Evolutionary conservation across 2,329 filamentous ascomycete genomes (phyloP).

Genomic region (Fusarium sp.): DNA sequence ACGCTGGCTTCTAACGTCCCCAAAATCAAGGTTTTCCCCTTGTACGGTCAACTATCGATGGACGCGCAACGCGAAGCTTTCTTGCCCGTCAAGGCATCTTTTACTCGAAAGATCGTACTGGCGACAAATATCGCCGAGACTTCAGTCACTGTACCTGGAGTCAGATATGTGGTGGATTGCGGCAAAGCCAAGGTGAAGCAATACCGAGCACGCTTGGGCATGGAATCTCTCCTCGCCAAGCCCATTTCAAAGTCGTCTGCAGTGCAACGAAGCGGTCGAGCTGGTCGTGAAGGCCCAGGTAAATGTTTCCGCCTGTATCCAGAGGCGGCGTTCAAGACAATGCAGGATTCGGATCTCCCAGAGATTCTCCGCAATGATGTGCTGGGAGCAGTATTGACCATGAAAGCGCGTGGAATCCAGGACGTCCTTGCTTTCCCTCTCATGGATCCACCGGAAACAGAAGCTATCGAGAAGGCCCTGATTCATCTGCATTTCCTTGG

Average conservation of each 20-base stretch:
- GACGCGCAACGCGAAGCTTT: conserved; percentile 91
- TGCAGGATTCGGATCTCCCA: conserved; percentile 83
- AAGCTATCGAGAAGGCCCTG: conserved; percentile 85
- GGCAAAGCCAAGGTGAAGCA: conserved; percentile 97
- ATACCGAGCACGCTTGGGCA: conserved; percentile 84
- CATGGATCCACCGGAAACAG: conserved; percentile 83
- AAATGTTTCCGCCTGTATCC: conserved; percentile 94
- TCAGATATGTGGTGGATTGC: conserved; percentile 91
- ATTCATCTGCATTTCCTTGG: conserved; percentile 84
- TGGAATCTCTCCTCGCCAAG: conserved; percentile 92
- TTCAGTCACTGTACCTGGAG: conserved; percentile 94
- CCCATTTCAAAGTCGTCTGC: conserved; percentile 95
- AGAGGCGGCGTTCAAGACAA: conserved; percentile 77
- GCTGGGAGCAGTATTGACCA: conserved; percentile 86
- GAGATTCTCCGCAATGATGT: conserved; percentile 95
- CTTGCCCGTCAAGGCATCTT: conserved; percentile 76
- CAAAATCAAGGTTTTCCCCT: conserved; percentile 79
- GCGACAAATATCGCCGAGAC: conserved; percentile 99
- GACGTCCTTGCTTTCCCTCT: conserved; percentile 88
- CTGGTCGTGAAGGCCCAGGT: conserved; percentile 91
- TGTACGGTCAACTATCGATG: conserved; percentile 92
- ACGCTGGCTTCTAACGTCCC: conserved; percentile 83
- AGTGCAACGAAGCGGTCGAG: conserved; percentile 90
- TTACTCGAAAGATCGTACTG: conserved; percentile 89
- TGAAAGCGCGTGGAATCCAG: conserved; percentile 91